Base-by-base conservation (phyloP, 148 eudicot species). In the Agrostemma githago region DNA sequence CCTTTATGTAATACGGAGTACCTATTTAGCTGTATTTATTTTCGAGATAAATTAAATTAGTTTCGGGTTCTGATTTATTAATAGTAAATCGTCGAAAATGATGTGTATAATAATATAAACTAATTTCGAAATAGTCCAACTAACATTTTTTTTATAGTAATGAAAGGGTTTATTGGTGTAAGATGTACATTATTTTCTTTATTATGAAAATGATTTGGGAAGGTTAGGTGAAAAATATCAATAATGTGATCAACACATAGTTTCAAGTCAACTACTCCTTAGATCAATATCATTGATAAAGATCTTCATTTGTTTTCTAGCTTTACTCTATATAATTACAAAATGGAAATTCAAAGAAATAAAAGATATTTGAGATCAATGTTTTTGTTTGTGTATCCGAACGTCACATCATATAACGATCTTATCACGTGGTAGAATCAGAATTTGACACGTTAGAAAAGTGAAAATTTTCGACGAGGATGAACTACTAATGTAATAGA, bases 211-310 rank as follows among this genome's bases (percentile, higher is more conserved):
- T 19, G 2, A 26, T 71, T 54, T 71, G 71, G 71, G 70, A 19
- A 51, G 64, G 65, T 53, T 77, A 71, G 71, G 80, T 71, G 62
- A 54, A 67, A 40, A 19, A 44, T 26, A 53, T 60, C 64, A 69
- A 68, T 12, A 46, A 21, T 68, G 73, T 53, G 53, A 21, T 37
- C 48, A 61, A 34, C 72, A 39, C 69, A 39, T 66, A 42, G 15
- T 42, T 43, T 38, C 40, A 56, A 56, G 43, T 38, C 40, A 56
- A 56, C 43, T 74, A 8, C 46, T 44, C 76, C 46, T 70, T 62
- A 40, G 34, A 54, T 38, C 42, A 20, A 72, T 57, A 37, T 72
- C 72, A 72, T 26, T n/a, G 21, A 57, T 40, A 66, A 57, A 11
- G 16, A 48, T 48, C 37, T 1, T n/a, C 14, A 60, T 42, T 60